phyloP scores from a whole-genome alignment of 192 early-diverging fungal species.

The Haplosporangium gracile region DNA sequence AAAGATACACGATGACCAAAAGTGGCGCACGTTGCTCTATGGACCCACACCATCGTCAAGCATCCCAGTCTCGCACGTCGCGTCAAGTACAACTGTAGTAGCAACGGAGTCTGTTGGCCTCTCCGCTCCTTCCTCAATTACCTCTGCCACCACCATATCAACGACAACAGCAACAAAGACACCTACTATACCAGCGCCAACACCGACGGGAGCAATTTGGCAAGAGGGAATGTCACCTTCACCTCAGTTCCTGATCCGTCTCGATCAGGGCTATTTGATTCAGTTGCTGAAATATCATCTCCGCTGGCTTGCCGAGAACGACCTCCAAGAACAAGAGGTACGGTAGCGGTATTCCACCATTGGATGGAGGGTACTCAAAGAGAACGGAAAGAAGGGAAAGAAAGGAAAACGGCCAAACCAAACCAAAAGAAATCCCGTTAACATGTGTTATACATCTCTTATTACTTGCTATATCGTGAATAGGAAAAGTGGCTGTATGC shows the following conservation, averaged over 20 bases:
- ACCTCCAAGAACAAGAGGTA: conserved; percentile 41
- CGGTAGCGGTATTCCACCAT: neutral
- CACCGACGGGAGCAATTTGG: neutral
- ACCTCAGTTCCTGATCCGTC: conserved; percentile 29
- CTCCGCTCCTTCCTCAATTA: neutral
- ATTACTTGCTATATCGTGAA: too few relatives aligned
- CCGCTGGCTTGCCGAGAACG: conserved; percentile 37
- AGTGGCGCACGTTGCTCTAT: conserved; percentile 34
- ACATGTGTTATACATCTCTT: neutral
- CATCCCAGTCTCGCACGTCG: neutral
- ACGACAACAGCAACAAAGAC: neutral
- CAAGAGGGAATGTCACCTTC: conserved; percentile 18
- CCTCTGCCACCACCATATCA: neutral
- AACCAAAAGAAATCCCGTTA: neutral
- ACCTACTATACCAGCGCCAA: neutral
- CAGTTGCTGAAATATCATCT: conserved; percentile 39
- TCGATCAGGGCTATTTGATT: conserved; percentile 45
- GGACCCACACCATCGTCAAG: conserved; percentile 7
- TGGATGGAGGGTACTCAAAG: neutral
- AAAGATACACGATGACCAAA: conserved; percentile 32
- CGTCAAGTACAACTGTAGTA: neutral
- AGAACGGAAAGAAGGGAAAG: neutral
- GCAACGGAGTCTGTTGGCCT: neutral
- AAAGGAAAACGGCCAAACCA: neutral
- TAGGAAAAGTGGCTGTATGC: conserved; percentile 60